phyloP scores from a whole-genome alignment of 805 yeast species.

The Phaffomyces antillensis region DNA sequence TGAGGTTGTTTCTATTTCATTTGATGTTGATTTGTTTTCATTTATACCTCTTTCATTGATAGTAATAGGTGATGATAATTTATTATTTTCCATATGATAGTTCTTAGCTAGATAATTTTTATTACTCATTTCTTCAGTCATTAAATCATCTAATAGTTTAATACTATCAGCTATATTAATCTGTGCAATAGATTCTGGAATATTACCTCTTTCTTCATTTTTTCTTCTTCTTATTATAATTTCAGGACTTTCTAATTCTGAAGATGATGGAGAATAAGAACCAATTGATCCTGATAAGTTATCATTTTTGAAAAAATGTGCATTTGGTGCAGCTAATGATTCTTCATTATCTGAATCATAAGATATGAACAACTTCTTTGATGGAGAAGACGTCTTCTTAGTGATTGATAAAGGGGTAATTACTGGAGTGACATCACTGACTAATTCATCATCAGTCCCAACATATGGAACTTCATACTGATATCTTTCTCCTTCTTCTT shows the following conservation, averaged over 20 bases:
- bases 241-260: slow-evolving; percentile 36
- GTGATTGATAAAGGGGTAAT: slow-evolving; percentile 16
- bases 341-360: slow-evolving; percentile 20
- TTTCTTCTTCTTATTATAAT: slow-evolving; percentile 11
- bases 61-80: slow-evolving; percentile 18
- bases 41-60: slow-evolving; percentile 4
- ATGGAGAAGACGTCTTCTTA: slow-evolving; percentile 8
- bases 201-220: slow-evolving; percentile 17
- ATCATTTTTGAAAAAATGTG: slow-evolving; percentile 22
- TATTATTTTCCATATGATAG: not conserved
- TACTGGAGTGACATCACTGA: slow-evolving; percentile 16
- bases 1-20: slow-evolving; percentile 19
- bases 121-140: slow-evolving; percentile 19
- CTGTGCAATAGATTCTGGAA: slow-evolving; percentile 35
- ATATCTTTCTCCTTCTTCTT: not conserved
- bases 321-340: slow-evolving; percentile 21
- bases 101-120: not conserved
- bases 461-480: slow-evolving; percentile 8
- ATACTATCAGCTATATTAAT: slow-evolving; percentile 34
- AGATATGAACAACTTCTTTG: too few relatives aligned
- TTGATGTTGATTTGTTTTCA: slow-evolving; percentile 9
- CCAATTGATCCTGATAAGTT: slow-evolving; percentile 35
- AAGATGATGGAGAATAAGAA: slow-evolving; percentile 39
- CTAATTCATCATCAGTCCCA: slow-evolving; percentile 16
- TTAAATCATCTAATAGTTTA: slow-evolving; percentile 27